Evolutionary conservation across 2,329 filamentous ascomycete genomes (phyloP), one percentile per base, ranked within the genome.

Genomic region (Beauveria varroae): DNA sequence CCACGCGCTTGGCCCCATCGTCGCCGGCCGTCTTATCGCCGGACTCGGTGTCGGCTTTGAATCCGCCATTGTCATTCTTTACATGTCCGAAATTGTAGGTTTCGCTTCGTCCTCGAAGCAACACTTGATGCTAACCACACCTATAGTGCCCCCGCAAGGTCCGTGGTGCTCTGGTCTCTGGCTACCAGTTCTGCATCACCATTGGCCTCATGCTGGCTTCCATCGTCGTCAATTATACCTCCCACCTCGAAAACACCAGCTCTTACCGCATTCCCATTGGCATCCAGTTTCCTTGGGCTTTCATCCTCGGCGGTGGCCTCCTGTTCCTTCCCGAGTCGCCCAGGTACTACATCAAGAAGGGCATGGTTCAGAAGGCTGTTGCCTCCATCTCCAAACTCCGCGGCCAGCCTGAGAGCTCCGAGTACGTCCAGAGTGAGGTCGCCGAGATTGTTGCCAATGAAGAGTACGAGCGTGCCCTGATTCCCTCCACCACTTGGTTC

Each of bases 401-500:
- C 72, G 89, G 89, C 63, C 89, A 96, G 77, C 81, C 87, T 54
- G 70, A 75, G 58, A 84, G 89, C 60, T 93, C 89, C 24, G 83
- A 88, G 64, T 92, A 85, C 74, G 87, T 96, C 75, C 85, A 88
- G 76, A 78, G 84, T 64, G 91, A 96, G 76, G 81, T 96, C 51
- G 84, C 88, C 49, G 91, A 96, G 78, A 91, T 96, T 66, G 82
- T 95, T 63, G 91, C 91, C 79, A 96, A 96, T 81, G 85, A 93
- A 75, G 89, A 90, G 76, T 92, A 93, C 72, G 92, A 96, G 80
- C 80, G 87, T 68, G 78, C 83, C 55, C 77, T 88, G 63, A 86
- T 89, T 63, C 88, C 88, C 65, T 74, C 81, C 66, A 79, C 79
- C 66, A 82, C 83, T 68, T 91, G 87, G 81, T 78, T 87, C 72